Base-by-base conservation (phyloP, 345 rosid species). In the Atalantia buxifolia region DNA sequence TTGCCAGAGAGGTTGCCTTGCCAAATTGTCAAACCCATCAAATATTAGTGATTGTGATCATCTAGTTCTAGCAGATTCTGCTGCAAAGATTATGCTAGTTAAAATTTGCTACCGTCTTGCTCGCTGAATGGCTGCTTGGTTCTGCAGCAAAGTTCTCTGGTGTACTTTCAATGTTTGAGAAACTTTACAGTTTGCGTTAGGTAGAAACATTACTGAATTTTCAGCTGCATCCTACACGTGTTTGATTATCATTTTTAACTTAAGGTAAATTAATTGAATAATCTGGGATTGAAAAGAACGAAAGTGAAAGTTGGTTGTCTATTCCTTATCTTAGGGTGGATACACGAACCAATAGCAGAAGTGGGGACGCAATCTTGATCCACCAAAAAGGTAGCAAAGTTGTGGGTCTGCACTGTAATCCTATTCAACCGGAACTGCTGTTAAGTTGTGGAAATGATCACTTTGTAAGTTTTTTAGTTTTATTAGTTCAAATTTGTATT, bases 401-500 rank as follows among this genome's bases (percentile, higher is more conserved):
- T 59, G 97, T 91, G 79, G 93, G 99, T 64, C 93, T 96, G 28
- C 97, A 96, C 78, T 94, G 98, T 88, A 94, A 94, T 87, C 98
- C 98, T 30, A 85, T 92, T 76, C 99, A 92, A 56, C 97, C 97
- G 1, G 98, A 91, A 83, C 90, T 94, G 83, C 85, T 94, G 53
- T 84, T 95, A 81, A 95, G 97, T 74, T 94, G 97, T 80, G 99
- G 99, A 77, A 95, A 95, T 61, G 99, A 95, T 88, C 97, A 94
- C 87, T 93, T 87, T 85, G 99, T 95, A 86, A 90, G 98, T 77
- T 79, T 16, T 56, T 75, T 61, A 36, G 55, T 56, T 63, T 28
- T 70, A 40, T 65, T 30, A 16, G 19, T 38, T 27, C 1, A 13
- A 55, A 18, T 69, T 57, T 56, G 50, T 31, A 28, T 36, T 10